Percentiles rank a stretch among this genome's conserved stretches.
These are phyloP conservation scores for Ceriops zippeliana DNA, from an alignment of 345 rosid genomes.

Conservation along the genomic window DNA sequence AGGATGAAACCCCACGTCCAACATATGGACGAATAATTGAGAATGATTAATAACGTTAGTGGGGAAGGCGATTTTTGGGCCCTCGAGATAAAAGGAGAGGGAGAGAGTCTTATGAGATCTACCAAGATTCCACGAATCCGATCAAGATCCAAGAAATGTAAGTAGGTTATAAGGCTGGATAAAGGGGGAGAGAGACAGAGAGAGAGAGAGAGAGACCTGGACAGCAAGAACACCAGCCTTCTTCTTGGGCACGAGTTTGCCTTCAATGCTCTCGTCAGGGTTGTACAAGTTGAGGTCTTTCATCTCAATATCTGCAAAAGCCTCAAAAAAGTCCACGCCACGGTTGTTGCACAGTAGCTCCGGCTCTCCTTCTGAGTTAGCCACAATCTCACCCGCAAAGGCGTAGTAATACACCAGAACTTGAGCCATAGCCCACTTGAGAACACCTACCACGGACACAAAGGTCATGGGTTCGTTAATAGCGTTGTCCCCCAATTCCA, in stretches of 20 bases:
- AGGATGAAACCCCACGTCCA: too few relatives aligned
- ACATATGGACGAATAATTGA: too few relatives aligned
- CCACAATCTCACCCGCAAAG: constrained; percentile 63
- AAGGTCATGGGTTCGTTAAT: constrained; percentile 4
- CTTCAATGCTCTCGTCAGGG: constrained; percentile 62
- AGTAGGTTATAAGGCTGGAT: not conserved
- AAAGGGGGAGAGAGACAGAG: not conserved
- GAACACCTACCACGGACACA: constrained; percentile 31
- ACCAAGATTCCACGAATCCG: too few relatives aligned
- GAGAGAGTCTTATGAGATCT: too few relatives aligned
- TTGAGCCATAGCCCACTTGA: constrained; percentile 60
- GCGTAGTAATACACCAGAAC: constrained; percentile 68
- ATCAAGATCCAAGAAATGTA: not conserved
- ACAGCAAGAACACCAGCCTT: constrained; percentile 57
- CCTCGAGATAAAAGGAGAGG: too few relatives aligned
- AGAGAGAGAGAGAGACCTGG: constrained; percentile 45
- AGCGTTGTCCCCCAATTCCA: not conserved
- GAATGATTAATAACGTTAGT: too few relatives aligned
- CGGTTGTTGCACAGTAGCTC: constrained; percentile 80
- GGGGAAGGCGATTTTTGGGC: too few relatives aligned
- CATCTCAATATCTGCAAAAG: constrained; percentile 54
- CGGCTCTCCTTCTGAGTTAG: constrained; percentile 58
- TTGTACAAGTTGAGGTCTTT: constrained; percentile 51
- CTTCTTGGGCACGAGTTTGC: constrained; percentile 59
- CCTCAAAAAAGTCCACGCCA: constrained; percentile 74